Conservation (phyloP, 1,139 yeast genomes). For the Nadsonia commutata region DNA sequence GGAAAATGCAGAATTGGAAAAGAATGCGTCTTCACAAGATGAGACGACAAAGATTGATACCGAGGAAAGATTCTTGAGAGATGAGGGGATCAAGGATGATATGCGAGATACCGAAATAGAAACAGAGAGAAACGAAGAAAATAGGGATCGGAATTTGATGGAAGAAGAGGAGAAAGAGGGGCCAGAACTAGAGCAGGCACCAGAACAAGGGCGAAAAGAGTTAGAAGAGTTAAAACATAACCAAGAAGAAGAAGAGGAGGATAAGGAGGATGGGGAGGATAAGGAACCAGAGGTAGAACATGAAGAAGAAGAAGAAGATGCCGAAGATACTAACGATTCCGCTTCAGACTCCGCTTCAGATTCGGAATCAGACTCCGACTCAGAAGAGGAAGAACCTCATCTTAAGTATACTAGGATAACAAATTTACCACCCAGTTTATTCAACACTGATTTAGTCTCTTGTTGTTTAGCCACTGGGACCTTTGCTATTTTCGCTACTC, state of each 20-base stretch:
- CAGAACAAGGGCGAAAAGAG: background rate
- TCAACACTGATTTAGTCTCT: constrained; percentile 65
- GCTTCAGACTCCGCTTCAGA: constrained; percentile 11
- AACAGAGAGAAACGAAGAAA: too few relatives aligned
- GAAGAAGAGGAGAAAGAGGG: too few relatives aligned
- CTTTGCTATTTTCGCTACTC: constrained; percentile 72
- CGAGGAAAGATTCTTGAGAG: too few relatives aligned
- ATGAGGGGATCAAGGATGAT: too few relatives aligned
- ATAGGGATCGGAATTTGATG: too few relatives aligned
- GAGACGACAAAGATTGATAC: too few relatives aligned
- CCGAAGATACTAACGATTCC: constrained; percentile 18
- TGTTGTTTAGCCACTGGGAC: constrained; percentile 44
- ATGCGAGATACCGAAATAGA: too few relatives aligned
- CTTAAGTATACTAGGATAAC: constrained; percentile 58
- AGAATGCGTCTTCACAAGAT: too few relatives aligned
- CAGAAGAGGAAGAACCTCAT: constrained; percentile 55
- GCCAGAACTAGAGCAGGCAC: too few relatives aligned
- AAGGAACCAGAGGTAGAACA: constrained; percentile 4
- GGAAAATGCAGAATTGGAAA: too few relatives aligned
- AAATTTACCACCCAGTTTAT: constrained; percentile 51
- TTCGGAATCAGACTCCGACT: constrained; percentile 28
- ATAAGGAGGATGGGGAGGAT: constrained; percentile 7
- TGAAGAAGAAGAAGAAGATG: constrained; percentile 11
- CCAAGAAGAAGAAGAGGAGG: constrained; percentile 3
- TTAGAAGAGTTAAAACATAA: background rate